Base-by-base conservation (phyloP, 768 basidiomycete species). In the Megacollybia marginata region DNA sequence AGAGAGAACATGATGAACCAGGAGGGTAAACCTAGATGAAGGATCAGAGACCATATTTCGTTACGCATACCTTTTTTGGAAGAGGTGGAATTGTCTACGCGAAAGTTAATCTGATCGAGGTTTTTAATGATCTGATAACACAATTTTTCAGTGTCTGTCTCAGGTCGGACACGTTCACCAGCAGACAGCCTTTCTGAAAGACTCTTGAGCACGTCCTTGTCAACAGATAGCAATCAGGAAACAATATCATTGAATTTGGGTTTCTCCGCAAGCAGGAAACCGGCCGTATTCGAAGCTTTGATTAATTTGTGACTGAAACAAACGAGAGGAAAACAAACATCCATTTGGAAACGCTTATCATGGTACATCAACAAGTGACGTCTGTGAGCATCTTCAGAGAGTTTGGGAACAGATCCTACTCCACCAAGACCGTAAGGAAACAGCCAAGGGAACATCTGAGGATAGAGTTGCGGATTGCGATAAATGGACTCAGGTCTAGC, bases 321-420 rank as follows among this genome's bases (percentile, higher is more conserved):
- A 15, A 62, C 44, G 2, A 59, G 51, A 1, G 56, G 38, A 48
- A 61, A 64, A 12, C 50, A 51, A 13, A 47, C 34, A 40, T 65
- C 60, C 10, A 40, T 34, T 44, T 63, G 63, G 48, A 65, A 65
- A 1, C 57, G 55, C 11, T 55, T 54, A 33, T 65, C 63, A 48
- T 53, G 44, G 32, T 62, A 63, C 56, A 56, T 50, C 4, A 64
- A 33, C 6, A 54, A 28, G 9, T 49, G 19, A 23, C 45, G n/a
- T n/a, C n/a, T n/a, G n/a, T n/a, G n/a, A n/a, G n/a, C n/a, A n/a
- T n/a, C n/a, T n/a, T n/a, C n/a, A n/a, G n/a, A n/a, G n/a, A n/a
- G n/a, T n/a, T n/a, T n/a, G n/a, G n/a, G n/a, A n/a, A n/a, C n/a
- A n/a, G n/a, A n/a, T n/a, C n/a, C n/a, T n/a, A n/a, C n/a, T n/a